Base-by-base conservation (phyloP, 2,329 filamentous ascomycete species). In the Beauveria scarabaeidicola region DNA sequence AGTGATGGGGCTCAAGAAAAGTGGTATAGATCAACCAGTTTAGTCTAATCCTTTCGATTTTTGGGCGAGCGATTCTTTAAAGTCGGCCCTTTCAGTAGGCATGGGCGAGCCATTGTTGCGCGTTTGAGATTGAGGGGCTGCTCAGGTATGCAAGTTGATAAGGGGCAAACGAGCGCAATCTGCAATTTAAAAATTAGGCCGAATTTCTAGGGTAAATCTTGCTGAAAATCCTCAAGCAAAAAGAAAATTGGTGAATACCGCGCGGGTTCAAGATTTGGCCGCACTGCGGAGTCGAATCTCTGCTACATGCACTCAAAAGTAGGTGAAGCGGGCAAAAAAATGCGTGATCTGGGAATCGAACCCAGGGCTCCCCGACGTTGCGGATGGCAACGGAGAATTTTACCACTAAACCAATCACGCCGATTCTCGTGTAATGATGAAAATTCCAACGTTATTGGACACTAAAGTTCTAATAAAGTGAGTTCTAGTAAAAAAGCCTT, bases 311-410 rank as follows among this genome's bases (percentile, higher is more conserved):
- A 6, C 11, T 36, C 0, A 6, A 36, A 15, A 36, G 13, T 36
- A 15, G 5, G 32, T 1, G 1, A 36, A 5, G 13, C 11, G 32
- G 32, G 32, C 32, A 15, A 51, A 51, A 43, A 47, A 51, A 46
- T 58, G 56, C 56, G 56, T 58, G 47, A 58, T 58, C 56, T 58
- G 56, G 56, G 56, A 58, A 58, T 58, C 56, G 56, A 58, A 58
- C 56, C 56, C 56, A 58, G 56, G 56, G 56, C 56, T 58, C 56
- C 56, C 56, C 56, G 56, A 58, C 56, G 56, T 58, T 58, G 56
- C 56, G n/a, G 56, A 58, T 58, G 56, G 56, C 56, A 58, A 58
- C 56, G 56, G 56, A 58, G 56, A 58, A 58, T 58, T 58, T 58
- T 58, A 58, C 56, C 56, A 58, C 56, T 58, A 58, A 58, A 58